Conservation (phyloP, 306 rosid genomes). For the Ceratonia siliqua region DNA sequence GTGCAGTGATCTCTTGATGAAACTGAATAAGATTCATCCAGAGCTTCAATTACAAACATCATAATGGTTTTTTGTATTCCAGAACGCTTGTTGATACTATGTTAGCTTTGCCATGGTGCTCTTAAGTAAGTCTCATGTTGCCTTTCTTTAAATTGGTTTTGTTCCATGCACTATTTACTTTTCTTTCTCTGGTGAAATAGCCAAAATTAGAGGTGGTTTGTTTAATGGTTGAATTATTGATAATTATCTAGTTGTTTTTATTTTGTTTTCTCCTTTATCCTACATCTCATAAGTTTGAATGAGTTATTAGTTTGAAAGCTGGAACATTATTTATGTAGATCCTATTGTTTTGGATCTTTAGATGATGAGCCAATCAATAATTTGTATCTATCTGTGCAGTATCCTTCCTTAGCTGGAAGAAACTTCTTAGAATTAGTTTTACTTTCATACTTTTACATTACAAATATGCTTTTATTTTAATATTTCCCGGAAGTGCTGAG, state of each 20-base stretch:
- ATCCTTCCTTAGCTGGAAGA: neutral
- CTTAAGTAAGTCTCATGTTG: constrained; percentile 39
- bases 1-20: constrained; percentile 55
- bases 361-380: neutral
- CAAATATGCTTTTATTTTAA: neutral
- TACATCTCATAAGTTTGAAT: neutral
- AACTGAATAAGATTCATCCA: constrained; percentile 57
- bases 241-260: neutral
- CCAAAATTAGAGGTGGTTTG: constrained; percentile 11
- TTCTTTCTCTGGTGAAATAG: neutral
- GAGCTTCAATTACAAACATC: constrained; percentile 46
- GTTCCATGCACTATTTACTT: constrained; percentile 17
- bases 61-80: constrained; percentile 6
- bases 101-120: neutral
- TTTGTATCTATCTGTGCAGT: neutral
- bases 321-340: neutral
- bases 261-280: neutral
- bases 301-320: neutral
- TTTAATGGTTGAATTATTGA: neutral
- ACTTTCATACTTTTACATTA: neutral
- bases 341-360: neutral
- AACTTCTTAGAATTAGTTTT: neutral
- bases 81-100: constrained; percentile 25
- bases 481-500: neutral
- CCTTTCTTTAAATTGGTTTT: neutral